Evolutionary conservation across 352 stramenopile species (phyloP).

Genomic region (Phytophthora aleatoria): DNA sequence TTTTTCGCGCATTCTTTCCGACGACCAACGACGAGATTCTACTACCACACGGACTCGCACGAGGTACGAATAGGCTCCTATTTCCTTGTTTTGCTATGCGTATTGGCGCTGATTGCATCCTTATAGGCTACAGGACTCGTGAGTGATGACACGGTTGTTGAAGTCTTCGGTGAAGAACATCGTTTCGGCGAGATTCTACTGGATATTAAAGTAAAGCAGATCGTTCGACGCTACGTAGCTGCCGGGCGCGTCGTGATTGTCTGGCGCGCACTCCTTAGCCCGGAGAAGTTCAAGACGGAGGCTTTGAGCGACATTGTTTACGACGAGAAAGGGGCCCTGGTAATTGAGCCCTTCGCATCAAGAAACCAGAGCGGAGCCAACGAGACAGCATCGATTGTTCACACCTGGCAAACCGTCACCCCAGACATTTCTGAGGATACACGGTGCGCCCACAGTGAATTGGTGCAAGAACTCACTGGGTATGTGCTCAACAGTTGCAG

Average conservation of each 20-base stretch:
- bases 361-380: neutral
- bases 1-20: slow-evolving; percentile 40
- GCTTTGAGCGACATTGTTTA: slow-evolving; percentile 45
- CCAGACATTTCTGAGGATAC: slow-evolving; percentile 16
- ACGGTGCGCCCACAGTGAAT: slow-evolving; percentile 10
- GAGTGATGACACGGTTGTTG: slow-evolving; percentile 57
- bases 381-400: slow-evolving; percentile 29
- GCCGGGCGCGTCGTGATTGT: slow-evolving; percentile 44
- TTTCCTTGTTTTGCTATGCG: neutral
- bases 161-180: slow-evolving; percentile 61
- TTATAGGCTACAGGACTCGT: slow-evolving; percentile 13
- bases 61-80: neutral
- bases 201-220: slow-evolving; percentile 55
- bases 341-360: slow-evolving; percentile 41
- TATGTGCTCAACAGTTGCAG: slow-evolving; percentile 39
- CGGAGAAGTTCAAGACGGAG: slow-evolving; percentile 50
- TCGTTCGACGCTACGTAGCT: slow-evolving; percentile 45
- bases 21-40: slow-evolving; percentile 37
- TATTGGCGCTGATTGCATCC: neutral
- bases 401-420: slow-evolving; percentile 49
- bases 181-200: slow-evolving; percentile 41
- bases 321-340: slow-evolving; percentile 61
- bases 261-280: slow-evolving; percentile 50
- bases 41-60: slow-evolving; percentile 31
- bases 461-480: slow-evolving; percentile 38